Conservation (phyloP, 331 rosid genomes). For the Saraca asoca region DNA sequence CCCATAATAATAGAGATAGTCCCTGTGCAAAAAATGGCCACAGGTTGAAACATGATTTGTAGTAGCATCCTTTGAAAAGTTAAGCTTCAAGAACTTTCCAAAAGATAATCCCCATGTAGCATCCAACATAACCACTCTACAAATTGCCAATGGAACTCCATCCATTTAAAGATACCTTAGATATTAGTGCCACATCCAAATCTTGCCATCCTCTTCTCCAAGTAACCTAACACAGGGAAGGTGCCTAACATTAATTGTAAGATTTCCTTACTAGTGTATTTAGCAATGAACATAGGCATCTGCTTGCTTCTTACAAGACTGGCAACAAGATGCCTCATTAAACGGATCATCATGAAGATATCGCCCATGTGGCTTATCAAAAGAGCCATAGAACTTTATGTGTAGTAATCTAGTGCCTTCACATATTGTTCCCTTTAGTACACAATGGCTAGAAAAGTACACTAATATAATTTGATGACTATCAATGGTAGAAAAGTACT, state of each 20-base stretch:
- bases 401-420: no score
- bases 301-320: slow-evolving; percentile 61
- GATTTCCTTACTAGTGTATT: slow-evolving; percentile 67
- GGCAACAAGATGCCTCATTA: no score
- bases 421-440: no score
- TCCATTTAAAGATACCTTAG: slow-evolving; percentile 53
- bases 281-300: slow-evolving; percentile 68
- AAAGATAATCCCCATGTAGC: slow-evolving; percentile 77
- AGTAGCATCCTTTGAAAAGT: slow-evolving; percentile 67
- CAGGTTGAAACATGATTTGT: slow-evolving; percentile 71
- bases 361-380: no score
- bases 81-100: slow-evolving; percentile 74
- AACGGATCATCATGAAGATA: no score
- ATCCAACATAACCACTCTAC: slow-evolving; percentile 65
- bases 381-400: no score
- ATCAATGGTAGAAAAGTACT: no score
- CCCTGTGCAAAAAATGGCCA: slow-evolving; percentile 72
- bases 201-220: slow-evolving; percentile 66
- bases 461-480: no score
- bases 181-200: slow-evolving; percentile 81
- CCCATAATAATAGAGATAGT: slow-evolving; percentile 73
- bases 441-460: no score
- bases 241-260: slow-evolving; percentile 62
- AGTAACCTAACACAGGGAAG: slow-evolving; percentile 47
- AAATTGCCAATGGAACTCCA: slow-evolving; percentile 66